phyloP scores from a whole-genome alignment of 2,329 filamentous ascomycete genomes.

The Triangularia setosa region DNA sequence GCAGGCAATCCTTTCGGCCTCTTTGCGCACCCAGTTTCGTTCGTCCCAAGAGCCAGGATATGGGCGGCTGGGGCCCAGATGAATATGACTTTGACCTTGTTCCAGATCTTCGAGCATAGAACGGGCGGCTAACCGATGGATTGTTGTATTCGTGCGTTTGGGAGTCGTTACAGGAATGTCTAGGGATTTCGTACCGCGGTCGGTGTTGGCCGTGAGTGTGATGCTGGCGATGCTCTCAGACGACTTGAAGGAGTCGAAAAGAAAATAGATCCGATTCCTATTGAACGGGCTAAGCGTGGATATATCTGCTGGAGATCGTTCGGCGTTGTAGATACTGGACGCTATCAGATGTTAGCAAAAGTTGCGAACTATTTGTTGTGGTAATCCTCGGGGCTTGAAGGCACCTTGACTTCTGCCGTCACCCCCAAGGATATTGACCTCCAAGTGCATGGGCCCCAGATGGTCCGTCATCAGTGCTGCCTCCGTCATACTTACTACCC shows the following conservation, averaged over 20 bases:
- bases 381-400: background rate
- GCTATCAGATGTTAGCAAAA: background rate
- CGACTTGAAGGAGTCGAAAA: background rate
- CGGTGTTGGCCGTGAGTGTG: background rate
- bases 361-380: background rate
- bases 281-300: conserved; percentile 14
- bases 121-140: conserved; percentile 19
- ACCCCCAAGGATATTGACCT: background rate
- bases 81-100: conserved; percentile 14
- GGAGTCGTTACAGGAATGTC: conserved; percentile 9
- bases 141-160: conserved; percentile 6
- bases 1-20: conserved; percentile 17
- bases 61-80: conserved; percentile 2
- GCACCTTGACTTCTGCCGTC: background rate
- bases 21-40: background rate
- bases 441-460: conserved; percentile 12
- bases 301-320: conserved; percentile 16
- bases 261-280: conserved; percentile 14
- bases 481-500: conserved; percentile 19
- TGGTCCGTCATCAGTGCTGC: conserved; percentile 17
- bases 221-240: background rate
- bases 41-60: conserved; percentile 6
- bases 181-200: background rate
- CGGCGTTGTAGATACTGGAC: conserved; percentile 2
- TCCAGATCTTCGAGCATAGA: conserved; percentile 19